A percentile compares a stretch with the other conserved stretches of the same genome.
phyloP scores from a whole-genome alignment of 371 early-diverging fungal genomes.

The Lichtheimia ornata region DNA sequence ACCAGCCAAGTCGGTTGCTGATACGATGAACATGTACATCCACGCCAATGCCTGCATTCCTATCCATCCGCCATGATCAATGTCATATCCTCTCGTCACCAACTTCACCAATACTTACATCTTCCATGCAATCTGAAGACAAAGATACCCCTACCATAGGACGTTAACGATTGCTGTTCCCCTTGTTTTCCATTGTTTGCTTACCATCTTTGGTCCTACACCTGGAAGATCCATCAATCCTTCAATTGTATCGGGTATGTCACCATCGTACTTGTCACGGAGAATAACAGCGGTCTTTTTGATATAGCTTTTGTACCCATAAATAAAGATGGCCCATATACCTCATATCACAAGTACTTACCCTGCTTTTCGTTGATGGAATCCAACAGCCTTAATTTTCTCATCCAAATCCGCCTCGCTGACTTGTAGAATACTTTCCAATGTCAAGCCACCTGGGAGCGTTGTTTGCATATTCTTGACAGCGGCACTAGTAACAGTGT shows the following conservation, averaged over 20 bases:
- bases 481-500: conserved; percentile 85
- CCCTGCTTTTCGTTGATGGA: conserved; percentile 85
- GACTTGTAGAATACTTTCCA: conserved; percentile 57
- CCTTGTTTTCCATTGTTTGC: neutral
- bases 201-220: conserved; percentile 95
- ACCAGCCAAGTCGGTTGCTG: conserved; percentile 89
- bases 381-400: conserved; percentile 87
- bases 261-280: conserved; percentile 72
- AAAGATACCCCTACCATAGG: conserved; percentile 67
- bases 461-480: conserved; percentile 67
- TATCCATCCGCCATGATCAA: conserved; percentile 15
- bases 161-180: neutral
- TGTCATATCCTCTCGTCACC: neutral
- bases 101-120: conserved; percentile 38
- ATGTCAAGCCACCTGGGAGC: conserved; percentile 66
- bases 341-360: conserved; percentile 20
- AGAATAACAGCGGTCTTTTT: conserved; percentile 77
- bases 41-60: conserved; percentile 94
- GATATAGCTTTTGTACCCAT: conserved; percentile 52
- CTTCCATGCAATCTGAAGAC: conserved; percentile 88
- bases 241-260: conserved; percentile 85
- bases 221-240: conserved; percentile 87
- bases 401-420: conserved; percentile 65
- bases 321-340: no score
- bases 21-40: conserved; percentile 99